Conservation (phyloP, 2,329 filamentous ascomycete genomes). For the Fusarium oxysporum region DNA sequence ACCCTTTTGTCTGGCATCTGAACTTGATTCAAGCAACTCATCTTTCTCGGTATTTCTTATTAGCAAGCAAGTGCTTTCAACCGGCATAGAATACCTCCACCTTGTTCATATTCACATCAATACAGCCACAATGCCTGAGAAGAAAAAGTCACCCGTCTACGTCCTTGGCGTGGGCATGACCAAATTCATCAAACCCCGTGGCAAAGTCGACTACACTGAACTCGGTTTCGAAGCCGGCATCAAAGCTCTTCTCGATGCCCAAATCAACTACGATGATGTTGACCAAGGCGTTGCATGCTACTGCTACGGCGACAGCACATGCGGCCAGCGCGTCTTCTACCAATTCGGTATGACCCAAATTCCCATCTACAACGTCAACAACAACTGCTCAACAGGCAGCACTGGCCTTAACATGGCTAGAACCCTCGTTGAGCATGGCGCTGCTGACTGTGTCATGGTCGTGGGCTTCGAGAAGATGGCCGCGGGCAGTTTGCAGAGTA, state of each 20-base stretch:
- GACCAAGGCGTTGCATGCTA: slow-evolving; percentile 97
- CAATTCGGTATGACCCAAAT: slow-evolving; percentile 98
- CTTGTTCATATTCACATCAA: not conserved
- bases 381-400: slow-evolving; percentile 97
- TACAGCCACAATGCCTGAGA: slow-evolving; percentile 58
- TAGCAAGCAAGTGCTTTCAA: slow-evolving; percentile 28
- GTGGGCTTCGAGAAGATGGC: slow-evolving; percentile 99
- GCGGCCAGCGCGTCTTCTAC: slow-evolving; percentile 96
- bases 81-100: not conserved
- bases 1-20: not conserved
- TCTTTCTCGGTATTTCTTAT: not conserved
- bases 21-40: not conserved
- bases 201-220: slow-evolving; percentile 94
- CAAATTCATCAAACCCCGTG: slow-evolving; percentile 97
- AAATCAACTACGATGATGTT: slow-evolving; percentile 96
- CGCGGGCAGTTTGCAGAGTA: slow-evolving; percentile 83
- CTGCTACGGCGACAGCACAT: slow-evolving; percentile 95
- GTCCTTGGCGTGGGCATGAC: slow-evolving; percentile 98
- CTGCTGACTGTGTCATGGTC: slow-evolving; percentile 88
- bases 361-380: slow-evolving; percentile 98
- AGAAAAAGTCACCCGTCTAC: slow-evolving; percentile 72
- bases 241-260: slow-evolving; percentile 86
- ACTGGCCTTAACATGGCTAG: slow-evolving; percentile 89
- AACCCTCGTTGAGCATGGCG: slow-evolving; percentile 81
- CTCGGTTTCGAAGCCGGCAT: slow-evolving; percentile 92